A percentile compares a stretch with the other conserved stretches of the same genome.
Conservation (phyloP, 2,329 filamentous ascomycete species). For the Penicillium brevicompactum region DNA sequence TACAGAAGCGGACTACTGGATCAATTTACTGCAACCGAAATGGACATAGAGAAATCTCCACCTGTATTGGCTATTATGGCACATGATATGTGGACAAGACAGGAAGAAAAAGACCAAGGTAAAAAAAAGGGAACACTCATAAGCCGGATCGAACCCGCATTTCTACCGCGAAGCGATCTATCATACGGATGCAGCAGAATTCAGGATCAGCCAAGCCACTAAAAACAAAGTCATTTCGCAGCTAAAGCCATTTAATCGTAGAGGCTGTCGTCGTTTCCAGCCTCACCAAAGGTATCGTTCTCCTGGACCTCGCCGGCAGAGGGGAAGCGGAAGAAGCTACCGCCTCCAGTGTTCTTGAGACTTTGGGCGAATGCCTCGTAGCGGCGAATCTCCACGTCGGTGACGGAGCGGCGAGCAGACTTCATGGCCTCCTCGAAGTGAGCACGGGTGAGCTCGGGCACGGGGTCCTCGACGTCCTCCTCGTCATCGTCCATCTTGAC, state of each 20-base stretch:
- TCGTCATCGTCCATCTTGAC: slow-evolving; percentile 75
- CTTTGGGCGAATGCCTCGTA: slow-evolving; percentile 99
- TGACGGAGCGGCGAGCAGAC: slow-evolving; percentile 88
- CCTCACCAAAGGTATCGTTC: slow-evolving; percentile 71
- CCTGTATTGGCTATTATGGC: slow-evolving; percentile 31
- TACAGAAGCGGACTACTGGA: not conserved
- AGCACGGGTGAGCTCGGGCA: slow-evolving; percentile 90
- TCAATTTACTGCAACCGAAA: not conserved
- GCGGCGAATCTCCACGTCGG: slow-evolving; percentile 93
- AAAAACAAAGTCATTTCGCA: slow-evolving; percentile 20
- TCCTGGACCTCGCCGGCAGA: slow-evolving; percentile 58
- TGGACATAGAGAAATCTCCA: slow-evolving; percentile 20
- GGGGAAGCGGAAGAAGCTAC: slow-evolving; percentile 98
- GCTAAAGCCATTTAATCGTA: slow-evolving; percentile 71
- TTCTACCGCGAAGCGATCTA: slow-evolving; percentile 22
- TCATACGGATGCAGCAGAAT: slow-evolving; percentile 17
- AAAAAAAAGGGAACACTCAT: slow-evolving; percentile 16
- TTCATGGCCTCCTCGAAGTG: slow-evolving; percentile 99
- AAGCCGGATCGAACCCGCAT: slow-evolving; percentile 23
- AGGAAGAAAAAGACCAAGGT: slow-evolving; percentile 22
- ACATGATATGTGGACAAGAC: slow-evolving; percentile 27
- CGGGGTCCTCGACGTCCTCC: slow-evolving; percentile 75
- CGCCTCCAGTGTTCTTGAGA: slow-evolving; percentile 97
- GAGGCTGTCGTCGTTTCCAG: slow-evolving; percentile 92
- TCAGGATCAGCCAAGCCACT: slow-evolving; percentile 16